Evolutionary conservation across 2,329 filamentous ascomycete genomes (phyloP).

Genomic region (Malbranchea zuffiana): DNA sequence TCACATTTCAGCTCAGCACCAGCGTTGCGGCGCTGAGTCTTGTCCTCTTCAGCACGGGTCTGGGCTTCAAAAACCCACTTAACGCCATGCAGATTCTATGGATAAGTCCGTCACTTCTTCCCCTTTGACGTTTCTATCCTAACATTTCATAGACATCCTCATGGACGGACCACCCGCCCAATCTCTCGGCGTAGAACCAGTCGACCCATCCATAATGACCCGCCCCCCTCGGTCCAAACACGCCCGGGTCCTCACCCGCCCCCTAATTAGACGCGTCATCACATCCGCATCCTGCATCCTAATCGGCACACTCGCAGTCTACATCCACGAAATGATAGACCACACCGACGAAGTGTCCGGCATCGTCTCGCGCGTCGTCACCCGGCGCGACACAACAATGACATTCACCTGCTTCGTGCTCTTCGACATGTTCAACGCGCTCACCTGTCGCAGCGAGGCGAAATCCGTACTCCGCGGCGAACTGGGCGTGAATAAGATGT

Average conservation of each 20-base stretch:
- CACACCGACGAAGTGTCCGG: slow-evolving; percentile 45
- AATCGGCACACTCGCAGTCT: slow-evolving; percentile 80
- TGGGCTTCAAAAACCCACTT: slow-evolving; percentile 88
- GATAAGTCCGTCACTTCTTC: slow-evolving; percentile 65
- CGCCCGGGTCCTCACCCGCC: slow-evolving; percentile 80
- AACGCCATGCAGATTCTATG: slow-evolving; percentile 99
- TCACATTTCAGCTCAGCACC: slow-evolving; percentile 96
- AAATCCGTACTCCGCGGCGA: slow-evolving; percentile 86
- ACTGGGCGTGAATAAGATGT: slow-evolving; percentile 76
- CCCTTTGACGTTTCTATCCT: slow-evolving; percentile 16
- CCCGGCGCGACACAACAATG: slow-evolving; percentile 93
- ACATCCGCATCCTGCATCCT: slow-evolving; percentile 85
- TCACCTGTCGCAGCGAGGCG: slow-evolving; percentile 80
- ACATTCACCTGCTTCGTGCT: slow-evolving; percentile 98
- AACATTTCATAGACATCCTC: slow-evolving; percentile 64
- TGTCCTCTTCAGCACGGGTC: slow-evolving; percentile 81
- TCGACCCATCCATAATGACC: slow-evolving; percentile 88
- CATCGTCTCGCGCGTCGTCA: slow-evolving; percentile 52
- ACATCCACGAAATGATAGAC: slow-evolving; percentile 78
- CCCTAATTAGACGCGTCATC: slow-evolving; percentile 71
- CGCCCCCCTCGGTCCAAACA: slow-evolving; percentile 76
- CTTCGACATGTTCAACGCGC: slow-evolving; percentile 99
- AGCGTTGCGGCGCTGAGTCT: slow-evolving; percentile 86
- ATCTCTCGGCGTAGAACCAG: slow-evolving; percentile 87
- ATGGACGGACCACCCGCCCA: slow-evolving; percentile 98